phyloP scores from a whole-genome alignment of 805 yeast genomes.

The Yarrowia bubula region DNA sequence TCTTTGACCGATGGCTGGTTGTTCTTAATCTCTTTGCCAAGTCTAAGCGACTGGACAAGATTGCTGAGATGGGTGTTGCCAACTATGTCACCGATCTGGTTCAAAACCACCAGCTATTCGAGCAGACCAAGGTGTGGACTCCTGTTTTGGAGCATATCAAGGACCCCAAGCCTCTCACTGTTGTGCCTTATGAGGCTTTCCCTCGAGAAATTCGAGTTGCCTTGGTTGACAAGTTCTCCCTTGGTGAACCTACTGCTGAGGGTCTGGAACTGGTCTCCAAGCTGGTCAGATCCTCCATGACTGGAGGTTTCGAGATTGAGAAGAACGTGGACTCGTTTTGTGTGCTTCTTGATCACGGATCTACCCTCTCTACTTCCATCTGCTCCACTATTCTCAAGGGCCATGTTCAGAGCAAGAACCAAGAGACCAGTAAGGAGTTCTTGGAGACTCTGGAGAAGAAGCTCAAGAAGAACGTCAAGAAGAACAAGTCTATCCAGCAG shows the following conservation, averaged over 20 bases:
- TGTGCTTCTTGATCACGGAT: not conserved
- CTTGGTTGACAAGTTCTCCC: constrained; percentile 1
- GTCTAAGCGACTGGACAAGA: constrained; percentile 2
- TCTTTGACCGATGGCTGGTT: constrained; percentile 18
- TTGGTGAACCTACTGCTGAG: not conserved
- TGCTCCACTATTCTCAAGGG: not conserved
- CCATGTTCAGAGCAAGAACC: not conserved
- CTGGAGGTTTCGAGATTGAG: not conserved
- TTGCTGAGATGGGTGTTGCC: not conserved
- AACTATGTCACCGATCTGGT: not conserved
- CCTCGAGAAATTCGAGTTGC: constrained; percentile 8
- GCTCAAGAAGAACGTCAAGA: constrained; percentile 14
- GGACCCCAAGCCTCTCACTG: not conserved
- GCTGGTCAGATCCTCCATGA: not conserved
- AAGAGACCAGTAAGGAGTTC: constrained; percentile 10
- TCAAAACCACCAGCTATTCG: constrained; percentile 9
- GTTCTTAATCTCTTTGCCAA: not conserved
- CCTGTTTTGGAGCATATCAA: constrained; percentile 3
- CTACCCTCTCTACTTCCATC: not conserved
- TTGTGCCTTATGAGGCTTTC: not conserved
- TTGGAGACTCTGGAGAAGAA: constrained; percentile 13
- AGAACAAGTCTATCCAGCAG: constrained; percentile 14
- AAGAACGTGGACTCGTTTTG: constrained; percentile 13
- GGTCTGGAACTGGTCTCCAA: constrained; percentile 6
- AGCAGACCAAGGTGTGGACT: not conserved